A percentile compares a stretch with the other conserved stretches of the same genome.
Evolutionary conservation across 495 filamentous ascomycete genomes (phyloP).

Genomic region (Copromyces sp.): DNA sequence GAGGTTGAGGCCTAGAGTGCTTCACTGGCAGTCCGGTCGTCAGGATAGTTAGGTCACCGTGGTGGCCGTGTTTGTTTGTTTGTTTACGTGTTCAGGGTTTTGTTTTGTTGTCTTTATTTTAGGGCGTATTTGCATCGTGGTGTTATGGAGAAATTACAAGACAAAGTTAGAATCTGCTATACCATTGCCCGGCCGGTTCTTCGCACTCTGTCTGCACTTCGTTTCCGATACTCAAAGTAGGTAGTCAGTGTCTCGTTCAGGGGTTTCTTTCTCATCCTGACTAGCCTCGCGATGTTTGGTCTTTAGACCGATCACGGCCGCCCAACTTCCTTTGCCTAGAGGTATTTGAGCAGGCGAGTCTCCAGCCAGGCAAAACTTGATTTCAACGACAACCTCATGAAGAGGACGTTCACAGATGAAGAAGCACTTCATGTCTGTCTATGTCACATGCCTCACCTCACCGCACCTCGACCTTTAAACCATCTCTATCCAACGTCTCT

Average conservation of each 20-base stretch:
- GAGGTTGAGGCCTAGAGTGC: neutral
- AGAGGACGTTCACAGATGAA: too few relatives aligned
- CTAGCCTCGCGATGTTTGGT: too few relatives aligned
- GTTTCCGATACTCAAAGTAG: neutral
- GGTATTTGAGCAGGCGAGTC: too few relatives aligned
- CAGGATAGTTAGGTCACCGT: neutral
- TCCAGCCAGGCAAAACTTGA: too few relatives aligned
- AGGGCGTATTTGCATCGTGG: neutral
- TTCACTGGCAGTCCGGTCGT: neutral
- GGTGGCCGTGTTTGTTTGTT: neutral
- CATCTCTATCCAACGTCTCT: too few relatives aligned
- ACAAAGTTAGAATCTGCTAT: neutral
- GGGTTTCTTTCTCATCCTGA: too few relatives aligned
- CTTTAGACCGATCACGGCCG: too few relatives aligned
- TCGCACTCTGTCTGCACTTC: neutral
- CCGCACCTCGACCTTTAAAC: too few relatives aligned
- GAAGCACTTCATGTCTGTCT: too few relatives aligned
- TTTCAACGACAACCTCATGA: too few relatives aligned
- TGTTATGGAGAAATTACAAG: neutral
- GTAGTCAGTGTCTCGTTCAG: neutral
- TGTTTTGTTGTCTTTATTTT: neutral
- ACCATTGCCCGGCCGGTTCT: neutral
- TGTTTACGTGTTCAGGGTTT: neutral
- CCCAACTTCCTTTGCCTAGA: too few relatives aligned
- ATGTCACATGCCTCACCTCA: too few relatives aligned